phyloP scores from a whole-genome alignment of 768 basidiomycete species.

The Suillus placidus region DNA sequence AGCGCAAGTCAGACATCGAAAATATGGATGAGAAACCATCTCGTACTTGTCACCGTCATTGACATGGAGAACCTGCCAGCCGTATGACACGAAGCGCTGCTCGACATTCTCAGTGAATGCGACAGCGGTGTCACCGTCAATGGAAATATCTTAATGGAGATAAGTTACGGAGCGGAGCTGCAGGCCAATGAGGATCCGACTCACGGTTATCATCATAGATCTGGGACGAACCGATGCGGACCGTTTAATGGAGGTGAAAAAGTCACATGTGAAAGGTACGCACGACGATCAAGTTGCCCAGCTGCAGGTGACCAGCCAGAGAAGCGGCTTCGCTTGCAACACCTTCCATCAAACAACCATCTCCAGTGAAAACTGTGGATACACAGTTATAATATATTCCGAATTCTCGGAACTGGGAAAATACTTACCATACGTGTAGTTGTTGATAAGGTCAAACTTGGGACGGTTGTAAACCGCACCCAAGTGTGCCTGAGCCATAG shows the following conservation, averaged over 20 bases:
- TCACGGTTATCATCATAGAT: slow-evolving; percentile 95
- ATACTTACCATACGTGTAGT: slow-evolving; percentile 82
- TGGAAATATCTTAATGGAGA: slow-evolving; percentile 76
- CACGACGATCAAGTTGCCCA: slow-evolving; percentile 91
- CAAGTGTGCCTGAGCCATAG: slow-evolving; percentile 90
- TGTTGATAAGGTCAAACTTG: slow-evolving; percentile 77
- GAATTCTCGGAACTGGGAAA: slow-evolving; percentile 8
- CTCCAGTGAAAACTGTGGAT: slow-evolving; percentile 79
- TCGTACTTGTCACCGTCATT: slow-evolving; percentile 76
- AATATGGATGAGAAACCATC: neutral
- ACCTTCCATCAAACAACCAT: slow-evolving; percentile 98
- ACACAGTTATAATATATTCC: slow-evolving; percentile 9
- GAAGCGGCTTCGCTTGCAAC: slow-evolving; percentile 91
- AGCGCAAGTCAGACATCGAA: slow-evolving; percentile 16
- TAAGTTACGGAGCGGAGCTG: slow-evolving; percentile 2
- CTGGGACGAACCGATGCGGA: slow-evolving; percentile 38
- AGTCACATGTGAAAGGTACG: slow-evolving; percentile 37
- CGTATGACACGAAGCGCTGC: slow-evolving; percentile 86
- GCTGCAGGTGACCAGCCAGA: slow-evolving; percentile 90
- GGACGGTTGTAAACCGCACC: slow-evolving; percentile 90
- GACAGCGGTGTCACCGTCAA: slow-evolving; percentile 89
- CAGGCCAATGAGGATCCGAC: slow-evolving; percentile 29
- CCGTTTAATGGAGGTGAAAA: slow-evolving; percentile 21
- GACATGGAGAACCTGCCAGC: slow-evolving; percentile 91
- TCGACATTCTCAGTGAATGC: slow-evolving; percentile 95